Base-by-base conservation (phyloP, 1,139 yeast species). In the Geotrichum cucujoidarum region DNA sequence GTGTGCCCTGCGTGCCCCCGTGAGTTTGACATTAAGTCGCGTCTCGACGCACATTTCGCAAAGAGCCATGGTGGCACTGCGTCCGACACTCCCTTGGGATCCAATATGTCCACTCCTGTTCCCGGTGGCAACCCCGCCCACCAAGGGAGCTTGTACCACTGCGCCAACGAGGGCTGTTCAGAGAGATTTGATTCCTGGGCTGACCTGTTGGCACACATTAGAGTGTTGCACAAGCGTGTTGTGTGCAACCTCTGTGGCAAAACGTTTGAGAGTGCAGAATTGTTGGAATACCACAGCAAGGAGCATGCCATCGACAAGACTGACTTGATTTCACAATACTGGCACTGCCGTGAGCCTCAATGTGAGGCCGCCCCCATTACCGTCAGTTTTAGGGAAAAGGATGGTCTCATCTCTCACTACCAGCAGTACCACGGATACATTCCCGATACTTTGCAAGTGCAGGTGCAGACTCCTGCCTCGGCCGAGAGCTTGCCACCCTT, bases 141-240 rank as follows among this genome's bases (percentile, higher is more conserved):
- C 14, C 13, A 24, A 33, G 39, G 20, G 27, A 11, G 43, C 16
- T 47, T 61, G 65, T 63, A 60, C 47, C 62, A 62, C 45, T 89
- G 97, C 62, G 68, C 75, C 1, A 70, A 74, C 53, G 80, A 75
- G 31, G 77, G 71, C 3, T 92, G 98, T 62, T 56, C 58, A 0
- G 86, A 80, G 57, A 68, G 73, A 47, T 86, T 87, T 64, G 75
- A 76, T 53, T 83, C 86, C 0, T 85, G 95, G 94, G 77, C 88
- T 1, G 83, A 82, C 0, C 69, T 88, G 36, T 92, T 83, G 58
- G 64, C 75, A 8, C 97, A 90, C 64, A 70, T 79, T 45, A 83
- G 81, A 56, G 74, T 78, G 1, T 82, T 76, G 31, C 97, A 89
- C 65, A 90, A 92, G 10, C 79, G 80, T 60, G 59, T 83, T 32